Evolutionary conservation across 163 green algal genomes (phyloP), one percentile per base, ranked within the genome.

Genomic region (Prototheca stagnorum): DNA sequence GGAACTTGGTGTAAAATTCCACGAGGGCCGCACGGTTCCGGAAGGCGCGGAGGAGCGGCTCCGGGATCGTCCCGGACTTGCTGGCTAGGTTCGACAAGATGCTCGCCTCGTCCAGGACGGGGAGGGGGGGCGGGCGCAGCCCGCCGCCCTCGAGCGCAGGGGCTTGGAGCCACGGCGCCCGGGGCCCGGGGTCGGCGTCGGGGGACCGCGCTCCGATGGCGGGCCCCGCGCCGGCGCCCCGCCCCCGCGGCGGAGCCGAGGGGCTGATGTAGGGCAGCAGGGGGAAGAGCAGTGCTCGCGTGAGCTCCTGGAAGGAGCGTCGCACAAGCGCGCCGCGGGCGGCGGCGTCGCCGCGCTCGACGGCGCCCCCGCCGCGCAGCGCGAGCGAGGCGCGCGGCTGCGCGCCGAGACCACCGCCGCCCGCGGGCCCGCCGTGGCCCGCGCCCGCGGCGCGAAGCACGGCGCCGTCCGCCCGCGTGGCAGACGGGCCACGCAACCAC

Each of bases 241-340:
- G 26, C 9, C 29, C 22, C 24, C 19, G 35, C n/a, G 57, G 52
- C 23, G 66, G 67, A 25, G 53, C 44, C 1, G 39, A 7, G 26
- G 70, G 70, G 14, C 54, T 55, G 19, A 78, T 53, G 57, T 60
- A 77, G 17, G 63, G 69, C 27, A 68, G 52, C 24, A 73, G 70
- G 35, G 42, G 59, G n/a, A 51, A 36, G 21, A 84, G 61, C 37
- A 84, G 49, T 3, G 70, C 75, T 2, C 27, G 35, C 1, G 71
- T 86, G 22, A 88, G 62, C 49, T 85, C 72, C 26, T 64, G 37
- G 59, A 88, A 88, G 57, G 85, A 73, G 4, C 65, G 57, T 5
- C 78, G 64, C 27, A 91, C 59, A n/a, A 64, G 44, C 8, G 56
- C 44, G 23, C 50, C 65, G 67, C 81, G 83, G 40, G 62, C 51